phyloP scores from a whole-genome alignment of 257 asterid species.

The Hygrophila difformis region DNA sequence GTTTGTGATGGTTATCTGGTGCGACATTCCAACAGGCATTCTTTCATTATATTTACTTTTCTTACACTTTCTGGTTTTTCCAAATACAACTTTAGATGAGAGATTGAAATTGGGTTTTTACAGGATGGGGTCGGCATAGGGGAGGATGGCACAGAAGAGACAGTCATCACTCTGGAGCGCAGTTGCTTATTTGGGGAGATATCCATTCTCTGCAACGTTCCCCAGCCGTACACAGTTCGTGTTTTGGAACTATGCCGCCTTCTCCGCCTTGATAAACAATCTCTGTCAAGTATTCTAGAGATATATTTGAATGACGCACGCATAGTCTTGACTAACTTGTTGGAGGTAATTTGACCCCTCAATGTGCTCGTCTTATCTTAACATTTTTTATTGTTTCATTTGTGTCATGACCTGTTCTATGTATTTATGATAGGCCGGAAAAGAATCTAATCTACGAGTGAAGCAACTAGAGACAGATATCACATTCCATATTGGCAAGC shows the following conservation, averaged over 20 bases:
- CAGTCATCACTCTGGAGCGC: slow-evolving; percentile 44
- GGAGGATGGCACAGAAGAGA: slow-evolving; percentile 65
- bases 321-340: slow-evolving; percentile 62
- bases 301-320: slow-evolving; percentile 86
- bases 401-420: neutral
- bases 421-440: slow-evolving; percentile 43
- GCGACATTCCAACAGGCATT: slow-evolving; percentile 3
- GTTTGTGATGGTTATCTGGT: slow-evolving; percentile 85
- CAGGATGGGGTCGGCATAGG: slow-evolving; percentile 75
- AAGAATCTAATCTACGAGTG: slow-evolving; percentile 55
- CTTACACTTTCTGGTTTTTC: neutral
- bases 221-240: slow-evolving; percentile 94
- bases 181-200: slow-evolving; percentile 66
- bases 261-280: slow-evolving; percentile 78
- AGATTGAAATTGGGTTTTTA: slow-evolving; percentile 9
- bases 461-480: slow-evolving; percentile 79
- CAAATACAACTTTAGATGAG: neutral
- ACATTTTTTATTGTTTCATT: neutral
- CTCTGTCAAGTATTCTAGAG: slow-evolving; percentile 75
- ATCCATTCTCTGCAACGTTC: slow-evolving; percentile 82
- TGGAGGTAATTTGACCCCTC: slow-evolving; percentile 48
- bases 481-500: slow-evolving; percentile 60
- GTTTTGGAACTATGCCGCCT: slow-evolving; percentile 76
- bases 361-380: neutral
- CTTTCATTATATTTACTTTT: neutral